Evolutionary conservation across 108 stramenopile species (phyloP), one percentile per base, ranked within the genome.

Genomic region (Parietichytrium sp.): DNA sequence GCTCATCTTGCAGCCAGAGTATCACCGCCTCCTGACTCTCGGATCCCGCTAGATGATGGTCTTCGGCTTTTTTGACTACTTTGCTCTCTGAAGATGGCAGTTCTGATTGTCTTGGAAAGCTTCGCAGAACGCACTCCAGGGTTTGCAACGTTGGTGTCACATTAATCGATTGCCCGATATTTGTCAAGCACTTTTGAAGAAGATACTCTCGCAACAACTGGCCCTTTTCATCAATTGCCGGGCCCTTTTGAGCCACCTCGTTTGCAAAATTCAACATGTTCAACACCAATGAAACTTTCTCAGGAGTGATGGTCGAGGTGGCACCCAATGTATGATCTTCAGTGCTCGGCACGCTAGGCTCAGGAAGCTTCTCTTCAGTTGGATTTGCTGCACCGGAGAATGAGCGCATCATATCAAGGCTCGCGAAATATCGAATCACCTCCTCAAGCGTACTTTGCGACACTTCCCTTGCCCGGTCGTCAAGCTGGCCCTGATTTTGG

Each of bases 11-110:
- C n/a, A 72, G 61, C 61, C 61, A 72, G 15, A n/a, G 38, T n/a
- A 72, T 42, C 38, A 72, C 61, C 23, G 36, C 61, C 33, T 72
- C 61, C 10, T 42, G 61, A 72, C 38, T 6, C 45, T 72, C 61
- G 29, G 38, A 0, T 7, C 61, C 61, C 10, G 61, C n/a, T 6
- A 72, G 61, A 10, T 7, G 29, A 20, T 26, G 15, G 13, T 55
- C 26, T 55, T 26, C 20, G 0, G 1, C 15, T 29, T 1, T 20
- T 15, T 42, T 42, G 20, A 72, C 38, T 27, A 45, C 61, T 31
- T 6, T 27, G 13, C 61, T 7, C n/a, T n/a, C n/a, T n/a, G n/a
- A n/a, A n/a, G n/a, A n/a, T n/a, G n/a, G n/a, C n/a, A n/a, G n/a
- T n/a, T n/a, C n/a, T n/a, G n/a, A n/a, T n/a, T n/a, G n/a, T 10